Evolutionary conservation across 768 basidiomycete species (phyloP).

Genomic region (Xerocomellus amylosporus): DNA sequence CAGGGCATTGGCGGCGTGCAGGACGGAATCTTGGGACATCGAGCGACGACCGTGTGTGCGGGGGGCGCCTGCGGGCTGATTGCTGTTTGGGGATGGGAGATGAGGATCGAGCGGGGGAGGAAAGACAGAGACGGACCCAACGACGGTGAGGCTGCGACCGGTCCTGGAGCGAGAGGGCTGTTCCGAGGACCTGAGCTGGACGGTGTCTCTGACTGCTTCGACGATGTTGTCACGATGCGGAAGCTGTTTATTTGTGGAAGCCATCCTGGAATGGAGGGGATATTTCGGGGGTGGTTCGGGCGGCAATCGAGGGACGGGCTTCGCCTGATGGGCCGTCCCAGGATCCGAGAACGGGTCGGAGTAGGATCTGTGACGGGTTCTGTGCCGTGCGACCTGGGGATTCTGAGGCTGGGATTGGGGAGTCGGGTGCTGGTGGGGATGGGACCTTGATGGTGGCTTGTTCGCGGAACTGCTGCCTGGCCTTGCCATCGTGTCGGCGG

Average conservation of each 20-base stretch:
- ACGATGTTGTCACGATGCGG: conserved; percentile 43
- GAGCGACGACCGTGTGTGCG: conserved; percentile 42
- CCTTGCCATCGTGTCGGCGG: conserved; percentile 16
- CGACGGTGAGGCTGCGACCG: conserved; percentile 56
- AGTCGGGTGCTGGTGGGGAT: neutral
- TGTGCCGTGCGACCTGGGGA: conserved; percentile 22
- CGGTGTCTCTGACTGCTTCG: conserved; percentile 69
- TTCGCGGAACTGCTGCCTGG: conserved; percentile 15
- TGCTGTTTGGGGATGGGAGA: conserved; percentile 13
- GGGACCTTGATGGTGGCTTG: conserved; percentile 29
- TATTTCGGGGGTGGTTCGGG: conserved; percentile 34
- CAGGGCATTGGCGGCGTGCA: conserved; percentile 36
- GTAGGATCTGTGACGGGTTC: conserved; percentile 43
- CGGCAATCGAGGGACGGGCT: conserved; percentile 42
- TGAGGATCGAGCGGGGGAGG: conserved; percentile 20
- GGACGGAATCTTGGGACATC: conserved; percentile 48
- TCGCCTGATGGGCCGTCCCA: conserved; percentile 13
- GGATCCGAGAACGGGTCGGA: conserved; percentile 57
- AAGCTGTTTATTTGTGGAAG: conserved; percentile 30
- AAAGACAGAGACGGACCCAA: conserved; percentile 20
- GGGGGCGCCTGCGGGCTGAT: conserved; percentile 20
- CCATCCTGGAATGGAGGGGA: conserved; percentile 24
- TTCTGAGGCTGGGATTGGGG: conserved; percentile 18
- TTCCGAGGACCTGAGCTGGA: conserved; percentile 48
- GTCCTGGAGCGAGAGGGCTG: conserved; percentile 46